Evolutionary conservation across 192 early-diverging fungal genomes (phyloP).

Genomic region (Rhizophagus clarus): DNA sequence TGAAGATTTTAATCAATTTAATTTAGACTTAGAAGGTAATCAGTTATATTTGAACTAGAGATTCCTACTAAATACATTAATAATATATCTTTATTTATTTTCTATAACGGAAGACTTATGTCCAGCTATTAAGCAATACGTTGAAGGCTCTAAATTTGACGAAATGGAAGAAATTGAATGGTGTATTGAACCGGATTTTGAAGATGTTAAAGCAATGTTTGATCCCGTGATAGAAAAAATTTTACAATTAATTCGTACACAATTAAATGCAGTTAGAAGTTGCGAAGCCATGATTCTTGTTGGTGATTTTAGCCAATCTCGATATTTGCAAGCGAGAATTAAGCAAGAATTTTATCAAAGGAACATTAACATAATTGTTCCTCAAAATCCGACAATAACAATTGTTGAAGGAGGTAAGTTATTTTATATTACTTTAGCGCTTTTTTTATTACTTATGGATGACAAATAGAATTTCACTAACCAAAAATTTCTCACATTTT

Average conservation of each 20-base stretch:
- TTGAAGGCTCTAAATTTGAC: neutral
- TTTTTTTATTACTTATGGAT: too few species aligned
- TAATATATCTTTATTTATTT: too few species aligned
- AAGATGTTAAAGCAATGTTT: slow-evolving; percentile 55
- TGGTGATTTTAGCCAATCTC: slow-evolving; percentile 56
- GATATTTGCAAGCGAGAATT: slow-evolving; percentile 51
- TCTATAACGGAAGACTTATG: too few species aligned
- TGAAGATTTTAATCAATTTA: neutral
- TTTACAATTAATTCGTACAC: slow-evolving; percentile 52
- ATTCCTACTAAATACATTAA: too few species aligned
- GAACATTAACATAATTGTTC: slow-evolving; percentile 46
- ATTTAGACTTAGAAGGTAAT: neutral
- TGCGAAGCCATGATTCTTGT: slow-evolving; percentile 50
- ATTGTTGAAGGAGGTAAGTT: slow-evolving; percentile 45
- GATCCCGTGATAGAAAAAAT: slow-evolving; percentile 59
- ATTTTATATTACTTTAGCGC: too few species aligned
- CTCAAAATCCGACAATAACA: slow-evolving; percentile 48
- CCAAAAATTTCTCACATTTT: too few species aligned
- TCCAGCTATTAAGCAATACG: neutral
- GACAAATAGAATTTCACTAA: too few species aligned
- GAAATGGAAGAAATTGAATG: slow-evolving; percentile 47
- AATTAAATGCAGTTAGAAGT: slow-evolving; percentile 43
- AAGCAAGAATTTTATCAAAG: slow-evolving; percentile 47
- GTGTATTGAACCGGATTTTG: slow-evolving; percentile 41
- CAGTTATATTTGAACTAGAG: too few species aligned